These are phyloP conservation scores for Tephrocybe sp. DNA, from an alignment of 768 basidiomycete genomes.

Conservation along the genomic window DNA sequence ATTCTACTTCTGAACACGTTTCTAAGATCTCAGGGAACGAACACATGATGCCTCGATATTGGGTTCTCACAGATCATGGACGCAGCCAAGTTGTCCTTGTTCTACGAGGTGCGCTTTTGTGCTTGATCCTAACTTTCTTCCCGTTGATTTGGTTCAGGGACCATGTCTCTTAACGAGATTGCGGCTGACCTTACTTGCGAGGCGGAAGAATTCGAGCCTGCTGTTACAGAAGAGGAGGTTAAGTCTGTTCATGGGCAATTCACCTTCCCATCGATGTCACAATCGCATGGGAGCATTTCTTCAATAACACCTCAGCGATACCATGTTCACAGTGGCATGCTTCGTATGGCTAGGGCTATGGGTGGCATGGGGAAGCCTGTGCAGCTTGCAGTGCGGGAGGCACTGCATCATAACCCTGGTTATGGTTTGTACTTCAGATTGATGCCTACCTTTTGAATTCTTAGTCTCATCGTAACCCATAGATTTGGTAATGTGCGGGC, in stretches of 20 bases:
- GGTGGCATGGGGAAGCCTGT: conserved; percentile 75
- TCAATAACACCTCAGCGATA: conserved; percentile 34
- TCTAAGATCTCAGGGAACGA: conserved; percentile 54
- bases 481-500: conserved; percentile 73
- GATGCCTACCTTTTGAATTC: neutral
- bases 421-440: conserved; percentile 53
- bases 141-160: conserved; percentile 40
- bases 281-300: conserved; percentile 17
- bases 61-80: conserved; percentile 81
- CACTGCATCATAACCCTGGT: conserved; percentile 62
- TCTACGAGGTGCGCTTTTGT: conserved; percentile 46
- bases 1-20: neutral
- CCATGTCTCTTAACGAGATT: conserved; percentile 85
- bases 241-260: conserved; percentile 33
- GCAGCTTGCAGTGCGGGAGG: conserved; percentile 69
- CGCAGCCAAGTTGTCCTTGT: conserved; percentile 75
- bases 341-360: conserved; percentile 78
- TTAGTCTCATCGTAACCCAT: conserved; percentile 25
- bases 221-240: conserved; percentile 34
- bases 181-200: conserved; percentile 86
- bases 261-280: conserved; percentile 29
- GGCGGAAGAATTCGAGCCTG: conserved; percentile 62
- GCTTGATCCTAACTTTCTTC: neutral
- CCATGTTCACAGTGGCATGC: conserved; percentile 79
- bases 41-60: conserved; percentile 77